phyloP scores from a whole-genome alignment of 2,329 filamentous ascomycete genomes.

The Pseudonectria foliicola region DNA sequence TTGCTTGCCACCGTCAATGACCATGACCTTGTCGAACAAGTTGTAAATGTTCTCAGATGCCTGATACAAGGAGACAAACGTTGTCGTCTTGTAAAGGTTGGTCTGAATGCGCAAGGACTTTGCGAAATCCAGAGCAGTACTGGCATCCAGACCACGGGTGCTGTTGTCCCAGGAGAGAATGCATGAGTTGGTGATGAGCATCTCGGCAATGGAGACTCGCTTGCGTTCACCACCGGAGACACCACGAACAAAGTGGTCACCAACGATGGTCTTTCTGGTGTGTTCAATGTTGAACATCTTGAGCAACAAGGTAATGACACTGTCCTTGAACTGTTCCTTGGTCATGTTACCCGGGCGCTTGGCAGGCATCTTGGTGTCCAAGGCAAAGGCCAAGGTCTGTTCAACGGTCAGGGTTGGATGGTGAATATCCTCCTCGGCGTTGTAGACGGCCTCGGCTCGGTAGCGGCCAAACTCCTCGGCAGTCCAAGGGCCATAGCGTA shows the following conservation, averaged over 20 bases:
- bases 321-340: slow-evolving; percentile 67
- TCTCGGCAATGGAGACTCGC: slow-evolving; percentile 76
- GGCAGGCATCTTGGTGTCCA: slow-evolving; percentile 77
- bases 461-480: slow-evolving; percentile 66
- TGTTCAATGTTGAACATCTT: slow-evolving; percentile 95
- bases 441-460: slow-evolving; percentile 78
- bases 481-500: slow-evolving; percentile 68
- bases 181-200: slow-evolving; percentile 68
- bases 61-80: slow-evolving; percentile 81
- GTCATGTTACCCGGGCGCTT: slow-evolving; percentile 69
- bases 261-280: slow-evolving; percentile 76
- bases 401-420: slow-evolving; percentile 80
- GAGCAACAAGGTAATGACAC: slow-evolving; percentile 65
- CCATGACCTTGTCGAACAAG: slow-evolving; percentile 77
- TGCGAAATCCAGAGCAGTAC: slow-evolving; percentile 59
- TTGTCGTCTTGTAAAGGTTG: slow-evolving; percentile 75
- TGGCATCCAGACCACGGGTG: slow-evolving; percentile 61
- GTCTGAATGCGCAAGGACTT: slow-evolving; percentile 73
- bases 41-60: slow-evolving; percentile 75
- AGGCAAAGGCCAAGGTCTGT: slow-evolving; percentile 77
- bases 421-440: slow-evolving; percentile 72
- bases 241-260: slow-evolving; percentile 73
- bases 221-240: slow-evolving; percentile 74
- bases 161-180: slow-evolving; percentile 72
- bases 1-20: slow-evolving; percentile 68